Conservation (phyloP, 257 asterid genomes). For the Solanum chmielewskii region DNA sequence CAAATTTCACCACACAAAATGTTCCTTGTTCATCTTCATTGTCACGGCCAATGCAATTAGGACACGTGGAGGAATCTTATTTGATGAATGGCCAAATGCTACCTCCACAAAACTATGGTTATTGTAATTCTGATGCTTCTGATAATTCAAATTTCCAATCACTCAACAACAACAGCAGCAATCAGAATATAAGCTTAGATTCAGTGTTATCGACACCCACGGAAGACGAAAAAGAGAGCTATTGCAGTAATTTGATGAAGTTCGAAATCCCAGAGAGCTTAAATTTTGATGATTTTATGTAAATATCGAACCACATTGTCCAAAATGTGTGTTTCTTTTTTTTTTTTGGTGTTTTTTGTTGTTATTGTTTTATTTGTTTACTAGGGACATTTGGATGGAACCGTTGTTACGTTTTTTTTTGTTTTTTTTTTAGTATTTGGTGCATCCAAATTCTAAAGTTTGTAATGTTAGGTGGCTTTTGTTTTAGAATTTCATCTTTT, state of each 20-base stretch:
- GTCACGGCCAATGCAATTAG: conserved; percentile 4
- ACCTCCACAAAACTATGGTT: conserved; percentile 6
- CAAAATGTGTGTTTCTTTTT: background rate
- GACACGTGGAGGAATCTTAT: background rate
- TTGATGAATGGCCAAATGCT: background rate
- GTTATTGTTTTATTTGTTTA: background rate
- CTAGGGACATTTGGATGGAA: conserved; percentile 10
- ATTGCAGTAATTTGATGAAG: conserved; percentile 25
- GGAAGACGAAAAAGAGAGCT: conserved; percentile 34
- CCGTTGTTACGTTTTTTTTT: background rate
- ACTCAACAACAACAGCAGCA: background rate
- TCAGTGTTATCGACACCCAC: conserved; percentile 30
- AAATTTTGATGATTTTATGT: conserved; percentile 27
- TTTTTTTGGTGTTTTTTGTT: background rate
- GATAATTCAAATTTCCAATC: conserved; percentile 16
- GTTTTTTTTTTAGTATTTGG: background rate
- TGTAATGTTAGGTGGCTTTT: background rate
- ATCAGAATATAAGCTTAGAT: conserved; percentile 6
- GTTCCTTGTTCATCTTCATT: conserved; percentile 10
- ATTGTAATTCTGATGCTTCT: conserved; percentile 18
- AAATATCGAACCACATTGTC: background rate
- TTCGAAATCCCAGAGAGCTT: conserved; percentile 36
- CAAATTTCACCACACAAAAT: conserved; percentile 11
- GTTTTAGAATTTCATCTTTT: background rate
- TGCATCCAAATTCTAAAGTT: background rate